Evolutionary conservation across 306 rosid genomes (phyloP), one percentile per base, ranked within the genome.

Genomic region (Argentina anserina): DNA sequence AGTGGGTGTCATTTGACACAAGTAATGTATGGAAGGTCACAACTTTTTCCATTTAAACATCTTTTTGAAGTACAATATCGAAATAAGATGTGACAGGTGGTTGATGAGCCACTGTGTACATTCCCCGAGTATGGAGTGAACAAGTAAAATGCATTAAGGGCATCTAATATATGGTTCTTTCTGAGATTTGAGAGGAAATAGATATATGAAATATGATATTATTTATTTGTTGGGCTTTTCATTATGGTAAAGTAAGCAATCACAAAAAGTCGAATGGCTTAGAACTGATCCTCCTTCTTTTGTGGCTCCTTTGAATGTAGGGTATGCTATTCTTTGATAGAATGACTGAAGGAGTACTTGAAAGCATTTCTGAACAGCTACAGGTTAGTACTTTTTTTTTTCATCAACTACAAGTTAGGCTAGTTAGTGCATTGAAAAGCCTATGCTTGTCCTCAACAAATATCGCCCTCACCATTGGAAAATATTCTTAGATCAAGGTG

Each of bases 281-380:
- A 37, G 37, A 15, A 41, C 39, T 41, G 50, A 70, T 70, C 75
- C 4, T 18, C 46, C 61, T 70, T 56, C 59, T 58, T 76, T 61
- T 75, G 66, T 42, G 41, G 28, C 60, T 41, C 17, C 56, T 60
- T 31, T 56, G 70, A 77, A 26, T 85, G 75, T 86, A 91, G 98
- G 98, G 97, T 31, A 60, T 88, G 66, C 86, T 94, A 73, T 94
- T 91, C 87, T 91, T 94, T 69, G 97, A 94, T 58, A 88, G 96
- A 86, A 94, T 94, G 98, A 85, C 82, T 34, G 96, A 88, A n/a
- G 88, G 80, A 55, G 91, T 89, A 84, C 88, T 91, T 37, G 89
- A 84, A 26, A 73, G 85, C 50, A 80, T 91, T 69, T 76, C 79
- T 28, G 70, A 70, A 76, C 90, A 89, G 74, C 84, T 93, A 71